phyloP scores from a whole-genome alignment of 2,329 filamentous ascomycete species.

The Amylocarpus encephaloides region DNA sequence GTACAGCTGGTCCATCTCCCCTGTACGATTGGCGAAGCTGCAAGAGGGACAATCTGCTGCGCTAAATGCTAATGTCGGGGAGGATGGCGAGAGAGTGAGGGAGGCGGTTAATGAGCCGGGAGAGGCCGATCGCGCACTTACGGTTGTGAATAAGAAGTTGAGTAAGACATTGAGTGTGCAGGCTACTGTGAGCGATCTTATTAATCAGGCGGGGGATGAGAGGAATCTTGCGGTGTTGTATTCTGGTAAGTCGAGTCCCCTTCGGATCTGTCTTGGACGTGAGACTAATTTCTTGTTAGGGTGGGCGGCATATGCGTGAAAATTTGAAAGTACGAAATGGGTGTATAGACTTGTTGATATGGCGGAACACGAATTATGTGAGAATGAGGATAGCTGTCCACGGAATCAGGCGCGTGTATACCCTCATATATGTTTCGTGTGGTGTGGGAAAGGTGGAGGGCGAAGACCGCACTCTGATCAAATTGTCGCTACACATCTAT shows the following conservation, averaged over 20 bases:
- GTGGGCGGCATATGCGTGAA: slow-evolving; percentile 45
- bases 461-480: too few relatives aligned
- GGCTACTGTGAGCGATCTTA: slow-evolving; percentile 93
- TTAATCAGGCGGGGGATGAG: slow-evolving; percentile 92
- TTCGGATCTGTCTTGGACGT: not conserved
- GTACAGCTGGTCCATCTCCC: slow-evolving; percentile 89
- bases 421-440: too few relatives aligned
- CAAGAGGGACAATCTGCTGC: slow-evolving; percentile 52
- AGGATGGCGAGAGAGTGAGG: slow-evolving; percentile 27
- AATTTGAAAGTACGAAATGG: not conserved
- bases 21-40: slow-evolving; percentile 56
- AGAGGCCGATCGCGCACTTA: slow-evolving; percentile 87
- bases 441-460: too few relatives aligned
- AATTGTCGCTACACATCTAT: too few relatives aligned
- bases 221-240: slow-evolving; percentile 87
- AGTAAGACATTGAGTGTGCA: slow-evolving; percentile 89
- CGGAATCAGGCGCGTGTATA: too few relatives aligned
- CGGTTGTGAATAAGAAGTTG: slow-evolving; percentile 92
- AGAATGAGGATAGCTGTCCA: too few relatives aligned
- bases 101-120: slow-evolving; percentile 51
- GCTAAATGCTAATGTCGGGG: slow-evolving; percentile 21
- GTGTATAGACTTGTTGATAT: too few relatives aligned
- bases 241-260: slow-evolving; percentile 38
- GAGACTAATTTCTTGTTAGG: slow-evolving; percentile 29
- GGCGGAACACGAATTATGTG: too few relatives aligned